Conservation (phyloP, 192 early-diverging fungal species). For the Thamnidium elegans region DNA sequence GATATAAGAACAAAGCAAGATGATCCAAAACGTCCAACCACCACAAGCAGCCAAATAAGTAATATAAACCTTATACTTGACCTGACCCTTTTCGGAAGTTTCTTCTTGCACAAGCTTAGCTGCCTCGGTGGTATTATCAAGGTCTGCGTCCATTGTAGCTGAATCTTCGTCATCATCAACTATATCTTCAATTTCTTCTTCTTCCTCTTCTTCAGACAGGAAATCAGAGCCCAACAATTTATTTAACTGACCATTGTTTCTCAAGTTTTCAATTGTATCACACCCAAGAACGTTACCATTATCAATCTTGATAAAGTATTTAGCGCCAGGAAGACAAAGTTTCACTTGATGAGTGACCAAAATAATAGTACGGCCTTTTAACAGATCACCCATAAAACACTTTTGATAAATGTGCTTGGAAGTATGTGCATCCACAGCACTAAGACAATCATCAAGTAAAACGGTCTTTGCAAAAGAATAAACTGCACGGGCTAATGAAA, state of each 20-base stretch:
- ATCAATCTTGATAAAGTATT: constrained; percentile 49
- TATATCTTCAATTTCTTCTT: not conserved
- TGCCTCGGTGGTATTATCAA: not conserved
- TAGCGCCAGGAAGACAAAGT: constrained; percentile 51
- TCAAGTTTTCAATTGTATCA: constrained; percentile 12
- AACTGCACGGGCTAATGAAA: constrained; percentile 76
- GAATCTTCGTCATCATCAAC: not conserved
- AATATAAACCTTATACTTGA: constrained; percentile 67
- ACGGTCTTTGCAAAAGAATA: constrained; percentile 69
- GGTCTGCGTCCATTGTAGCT: not conserved
- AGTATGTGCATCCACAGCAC: constrained; percentile 56
- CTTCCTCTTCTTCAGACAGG: not conserved
- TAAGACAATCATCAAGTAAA: constrained; percentile 80
- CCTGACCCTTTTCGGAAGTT: constrained; percentile 52
- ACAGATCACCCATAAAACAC: constrained; percentile 55
- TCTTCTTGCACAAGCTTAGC: constrained; percentile 3
- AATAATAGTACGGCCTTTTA: constrained; percentile 74
- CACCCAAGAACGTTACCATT: constrained; percentile 43
- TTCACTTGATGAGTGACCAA: constrained; percentile 82
- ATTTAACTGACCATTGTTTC: constrained; percentile 10
- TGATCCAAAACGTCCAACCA: constrained; percentile 50
- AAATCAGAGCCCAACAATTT: constrained; percentile 18
- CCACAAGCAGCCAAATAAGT: constrained; percentile 68
- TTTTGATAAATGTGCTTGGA: constrained; percentile 48
- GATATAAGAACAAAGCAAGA: constrained; percentile 37